These are phyloP conservation scores for Xylaria scruposa DNA, from an alignment of 495 filamentous ascomycete genomes.

Conservation along the genomic window DNA sequence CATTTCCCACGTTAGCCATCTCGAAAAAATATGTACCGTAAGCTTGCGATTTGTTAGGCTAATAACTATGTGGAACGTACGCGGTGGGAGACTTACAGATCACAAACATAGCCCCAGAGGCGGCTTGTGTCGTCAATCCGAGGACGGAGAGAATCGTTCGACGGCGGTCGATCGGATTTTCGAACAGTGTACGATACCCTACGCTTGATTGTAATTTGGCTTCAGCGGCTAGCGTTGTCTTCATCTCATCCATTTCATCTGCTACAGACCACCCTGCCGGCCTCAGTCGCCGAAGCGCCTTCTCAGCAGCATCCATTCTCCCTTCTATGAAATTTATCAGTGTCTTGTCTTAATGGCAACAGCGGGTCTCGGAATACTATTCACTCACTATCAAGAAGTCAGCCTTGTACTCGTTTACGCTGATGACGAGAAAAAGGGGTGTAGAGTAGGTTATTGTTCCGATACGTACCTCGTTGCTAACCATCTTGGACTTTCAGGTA, in stretches of 20 bases:
- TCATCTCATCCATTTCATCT: constrained; percentile 59
- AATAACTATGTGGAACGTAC: no score
- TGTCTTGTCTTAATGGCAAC: neutral
- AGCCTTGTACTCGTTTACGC: neutral
- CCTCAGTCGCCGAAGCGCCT: constrained; percentile 53
- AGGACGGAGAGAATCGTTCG: constrained; percentile 58
- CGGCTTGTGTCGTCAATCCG: constrained; percentile 62
- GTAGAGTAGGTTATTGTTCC: neutral
- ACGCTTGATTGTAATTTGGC: constrained; percentile 48
- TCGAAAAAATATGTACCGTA: constrained; percentile 72
- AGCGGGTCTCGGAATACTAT: neutral
- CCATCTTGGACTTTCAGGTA: constrained; percentile 71
- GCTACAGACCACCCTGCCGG: constrained; percentile 52
- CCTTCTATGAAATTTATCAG: constrained; percentile 39
- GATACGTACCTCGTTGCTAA: constrained; percentile 47
- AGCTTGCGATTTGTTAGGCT: constrained; percentile 41
- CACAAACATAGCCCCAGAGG: constrained; percentile 67
- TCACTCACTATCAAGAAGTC: constrained; percentile 19
- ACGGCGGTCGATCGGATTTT: constrained; percentile 59
- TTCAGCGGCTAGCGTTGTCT: constrained; percentile 59
- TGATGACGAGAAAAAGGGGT: neutral
- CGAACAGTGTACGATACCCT: constrained; percentile 59
- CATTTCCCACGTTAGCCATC: constrained; percentile 64
- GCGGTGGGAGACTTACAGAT: constrained; percentile 48
- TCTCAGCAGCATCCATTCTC: constrained; percentile 55